These are phyloP conservation scores for Solanum peruvianum DNA, from an alignment of 257 asterid genomes.

Conservation along the genomic window DNA sequence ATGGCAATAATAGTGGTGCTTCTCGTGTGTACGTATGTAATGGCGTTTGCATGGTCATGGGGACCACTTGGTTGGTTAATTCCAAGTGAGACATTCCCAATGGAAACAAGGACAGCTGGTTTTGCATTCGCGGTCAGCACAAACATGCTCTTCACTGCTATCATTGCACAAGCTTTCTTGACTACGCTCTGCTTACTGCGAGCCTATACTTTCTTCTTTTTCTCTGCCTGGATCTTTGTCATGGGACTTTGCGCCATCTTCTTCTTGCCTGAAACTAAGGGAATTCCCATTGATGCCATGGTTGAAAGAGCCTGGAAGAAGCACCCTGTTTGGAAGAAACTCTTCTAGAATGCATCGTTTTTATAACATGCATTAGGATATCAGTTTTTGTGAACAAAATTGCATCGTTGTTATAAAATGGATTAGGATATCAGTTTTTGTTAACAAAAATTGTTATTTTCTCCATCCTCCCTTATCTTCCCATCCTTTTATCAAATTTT, in stretches of 20 bases:
- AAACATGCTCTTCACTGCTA: conserved; percentile 26
- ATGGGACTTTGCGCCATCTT: conserved; percentile 19
- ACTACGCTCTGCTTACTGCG: conserved; percentile 23
- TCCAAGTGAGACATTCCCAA: conserved; percentile 59
- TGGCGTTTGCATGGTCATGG: conserved; percentile 88
- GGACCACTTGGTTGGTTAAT: conserved; percentile 75
- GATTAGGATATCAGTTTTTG: neutral
- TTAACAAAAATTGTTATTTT: neutral
- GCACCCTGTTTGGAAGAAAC: conserved; percentile 24
- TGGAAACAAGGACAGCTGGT: conserved; percentile 64
- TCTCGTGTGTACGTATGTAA: conserved; percentile 50
- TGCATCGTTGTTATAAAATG: neutral
- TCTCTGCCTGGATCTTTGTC: conserved; percentile 12
- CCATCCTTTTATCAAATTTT: neutral
- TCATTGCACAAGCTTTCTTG: conserved; percentile 23
- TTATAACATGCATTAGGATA: neutral
- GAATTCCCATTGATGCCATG: conserved; percentile 17
- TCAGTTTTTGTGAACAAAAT: neutral
- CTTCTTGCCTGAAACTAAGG: conserved; percentile 30
- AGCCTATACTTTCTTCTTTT: conserved; percentile 29
- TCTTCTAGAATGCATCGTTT: neutral
- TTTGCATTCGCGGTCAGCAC: conserved; percentile 65
- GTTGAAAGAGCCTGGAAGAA: conserved; percentile 22
- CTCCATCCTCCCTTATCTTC: neutral
- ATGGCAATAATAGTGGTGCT: conserved; percentile 32